A percentile compares a stretch with the other conserved stretches of the same genome.
Evolutionary conservation across 495 filamentous ascomycete genomes (phyloP).

Genomic region (Penicillium pancosmium): DNA sequence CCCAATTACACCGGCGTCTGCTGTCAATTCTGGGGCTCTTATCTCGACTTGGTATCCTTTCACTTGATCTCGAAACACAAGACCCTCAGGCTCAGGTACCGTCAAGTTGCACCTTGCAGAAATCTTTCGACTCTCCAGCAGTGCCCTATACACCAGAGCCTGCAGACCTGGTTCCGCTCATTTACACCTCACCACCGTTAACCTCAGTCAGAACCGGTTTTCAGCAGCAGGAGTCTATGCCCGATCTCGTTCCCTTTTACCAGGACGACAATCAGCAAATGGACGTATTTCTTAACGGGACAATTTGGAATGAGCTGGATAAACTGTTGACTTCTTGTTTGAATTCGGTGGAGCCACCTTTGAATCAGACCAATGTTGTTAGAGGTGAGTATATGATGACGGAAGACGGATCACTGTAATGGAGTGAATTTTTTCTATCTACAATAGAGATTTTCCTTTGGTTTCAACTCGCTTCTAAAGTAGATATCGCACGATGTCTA

Average conservation of each 20-base stretch:
- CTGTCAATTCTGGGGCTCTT: not conserved
- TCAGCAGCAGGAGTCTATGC: not conserved
- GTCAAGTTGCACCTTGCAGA: too few species aligned
- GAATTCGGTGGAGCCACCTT: not conserved
- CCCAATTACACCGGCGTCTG: not conserved
- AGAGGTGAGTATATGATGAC: too few species aligned
- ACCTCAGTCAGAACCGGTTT: not conserved
- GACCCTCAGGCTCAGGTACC: too few species aligned
- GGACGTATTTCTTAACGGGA: not conserved
- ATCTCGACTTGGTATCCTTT: not conserved
- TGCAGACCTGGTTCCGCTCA: not conserved
- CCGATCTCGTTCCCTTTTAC: not conserved
- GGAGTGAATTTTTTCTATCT: too few species aligned
- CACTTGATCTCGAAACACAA: too few species aligned
- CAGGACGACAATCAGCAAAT: not conserved
- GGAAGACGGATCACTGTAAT: too few species aligned
- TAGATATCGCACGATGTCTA: too few species aligned
- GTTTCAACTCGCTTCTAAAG: too few species aligned
- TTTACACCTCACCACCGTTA: not conserved
- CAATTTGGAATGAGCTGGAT: not conserved
- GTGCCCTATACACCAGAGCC: not conserved
- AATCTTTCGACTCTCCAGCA: too few species aligned
- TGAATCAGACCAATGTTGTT: too few species aligned
- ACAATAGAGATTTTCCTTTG: too few species aligned
- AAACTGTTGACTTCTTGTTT: not conserved